A percentile compares a stretch with the other conserved stretches of the same genome.
Conservation (phyloP, 1,284 basidiomycete species). For the Rhodotorula sp. region DNA sequence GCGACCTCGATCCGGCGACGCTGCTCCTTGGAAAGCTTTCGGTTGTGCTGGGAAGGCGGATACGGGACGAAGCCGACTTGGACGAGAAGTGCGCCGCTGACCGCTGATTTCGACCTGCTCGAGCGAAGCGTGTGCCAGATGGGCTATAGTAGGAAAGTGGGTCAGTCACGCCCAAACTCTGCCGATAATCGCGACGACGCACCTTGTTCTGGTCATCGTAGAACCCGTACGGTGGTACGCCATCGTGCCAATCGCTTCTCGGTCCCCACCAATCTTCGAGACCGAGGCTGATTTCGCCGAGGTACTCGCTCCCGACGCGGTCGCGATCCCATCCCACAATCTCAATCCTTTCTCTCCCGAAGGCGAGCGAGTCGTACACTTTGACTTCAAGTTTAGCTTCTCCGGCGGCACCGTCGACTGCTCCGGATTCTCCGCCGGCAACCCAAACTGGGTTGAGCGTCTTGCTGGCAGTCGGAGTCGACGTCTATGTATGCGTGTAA, state of each 20-base stretch:
- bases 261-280: constrained; percentile 69
- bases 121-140: constrained; percentile 39
- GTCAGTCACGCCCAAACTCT: background rate
- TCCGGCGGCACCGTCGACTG: constrained; percentile 52
- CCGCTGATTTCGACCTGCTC: constrained; percentile 19
- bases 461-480: constrained; percentile 76
- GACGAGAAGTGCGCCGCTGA: constrained; percentile 45
- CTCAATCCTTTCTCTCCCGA: constrained; percentile 57
- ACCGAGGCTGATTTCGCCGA: constrained; percentile 77
- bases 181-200: constrained; percentile 45
- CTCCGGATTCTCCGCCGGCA: background rate
- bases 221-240: constrained; percentile 31
- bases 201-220: constrained; percentile 45
- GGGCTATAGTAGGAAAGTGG: constrained; percentile 53
- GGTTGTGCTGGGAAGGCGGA: constrained; percentile 53
- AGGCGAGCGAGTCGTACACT: constrained; percentile 53
- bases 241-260: constrained; percentile 55
- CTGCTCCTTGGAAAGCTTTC: constrained; percentile 54
- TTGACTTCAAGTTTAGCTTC: constrained; percentile 85
- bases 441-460: constrained; percentile 72
- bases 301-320: constrained; percentile 59
- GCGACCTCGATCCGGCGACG: constrained; percentile 13
- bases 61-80: constrained; percentile 62
- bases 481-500: constrained; percentile 61
- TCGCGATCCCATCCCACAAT: constrained; percentile 94